Base-by-base conservation (phyloP, 1,139 yeast species). In the Sugiyamaella grinbergsii region DNA sequence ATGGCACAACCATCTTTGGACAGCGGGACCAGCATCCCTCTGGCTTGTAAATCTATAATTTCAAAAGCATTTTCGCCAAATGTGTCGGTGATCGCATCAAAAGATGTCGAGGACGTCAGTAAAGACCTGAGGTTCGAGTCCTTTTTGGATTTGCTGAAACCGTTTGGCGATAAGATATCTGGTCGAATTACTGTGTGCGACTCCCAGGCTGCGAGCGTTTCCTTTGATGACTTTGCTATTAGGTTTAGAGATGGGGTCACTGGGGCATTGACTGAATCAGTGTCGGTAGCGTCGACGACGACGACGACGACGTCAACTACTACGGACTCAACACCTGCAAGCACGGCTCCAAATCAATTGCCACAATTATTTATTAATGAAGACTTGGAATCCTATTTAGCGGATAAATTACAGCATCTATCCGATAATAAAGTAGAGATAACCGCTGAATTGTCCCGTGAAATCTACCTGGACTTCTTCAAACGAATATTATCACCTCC, bases 401-500 rank as follows among this genome's bases (percentile, higher is more conserved):
- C 53, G 8, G 42, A 43, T 26, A 42, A 42, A 16, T 29, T 60
- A 19, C 16, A 49, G 13, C 24, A 43, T n/a, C 36, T 42, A 4
- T 45, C 49, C 2, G 55, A 50, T n/a, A 39, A 41, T 15, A 24
- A 40, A 5, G 22, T 26, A 19, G 41, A 45, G 8, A 43, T 53
- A 34, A 49, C 55, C n/a, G 38, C 49, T 4, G 52, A 52, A 13
- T 31, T 38, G 5, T 40, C 50, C 8, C 26, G 72, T 20, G 47
- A 80, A 4, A 66, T 85, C n/a, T 87, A 83, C 61, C 69, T 79
- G 54, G 77, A 78, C 43, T 76, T 83, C 58, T 76, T 86, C 57
- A 76, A 83, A 42, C 78, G 82, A 56, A 66, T 87, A 23, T 73
- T 86, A 20, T 76, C 91, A 0, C 32, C 49, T 4, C 38, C 53